Percentiles rank a stretch among this genome's conserved stretches.
These are phyloP conservation scores for Fusarium buharicum DNA, from an alignment of 2,329 filamentous ascomycete genomes.

Conservation along the genomic window DNA sequence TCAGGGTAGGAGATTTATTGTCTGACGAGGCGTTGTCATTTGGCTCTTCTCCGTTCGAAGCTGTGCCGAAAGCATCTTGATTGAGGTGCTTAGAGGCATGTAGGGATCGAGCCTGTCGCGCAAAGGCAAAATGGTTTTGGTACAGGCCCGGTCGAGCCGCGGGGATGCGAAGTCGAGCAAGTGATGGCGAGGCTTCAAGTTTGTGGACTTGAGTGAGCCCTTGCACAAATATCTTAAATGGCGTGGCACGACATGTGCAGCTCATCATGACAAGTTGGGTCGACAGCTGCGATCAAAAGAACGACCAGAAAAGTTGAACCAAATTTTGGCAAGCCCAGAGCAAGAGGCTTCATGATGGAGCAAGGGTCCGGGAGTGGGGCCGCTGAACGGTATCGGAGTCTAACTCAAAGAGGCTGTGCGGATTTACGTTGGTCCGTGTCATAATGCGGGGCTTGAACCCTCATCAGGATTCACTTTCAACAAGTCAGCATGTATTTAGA, in stretches of 20 bases:
- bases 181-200: constrained; percentile 38
- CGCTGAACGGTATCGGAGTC: background rate
- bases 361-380: constrained; percentile 40
- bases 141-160: constrained; percentile 16
- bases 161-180: constrained; percentile 32
- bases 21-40: background rate
- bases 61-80: constrained; percentile 29
- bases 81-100: constrained; percentile 34
- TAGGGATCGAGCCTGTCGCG: constrained; percentile 41
- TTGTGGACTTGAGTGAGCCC: constrained; percentile 56
- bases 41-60: background rate
- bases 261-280: constrained; percentile 52
- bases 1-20: constrained; percentile 10
- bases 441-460: background rate
- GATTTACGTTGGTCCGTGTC: constrained; percentile 21
- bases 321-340: constrained; percentile 28
- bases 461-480: background rate
- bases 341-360: constrained; percentile 38
- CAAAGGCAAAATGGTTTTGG: constrained; percentile 25
- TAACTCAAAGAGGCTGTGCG: constrained; percentile 1
- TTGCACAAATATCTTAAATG: constrained; percentile 61
- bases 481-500: no score
- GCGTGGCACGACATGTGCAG: constrained; percentile 59
- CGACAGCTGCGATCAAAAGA: constrained; percentile 5
- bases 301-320: constrained; percentile 39